Base-by-base conservation (phyloP, 2,329 filamentous ascomycete genomes). In the Calonectria honghensis region DNA sequence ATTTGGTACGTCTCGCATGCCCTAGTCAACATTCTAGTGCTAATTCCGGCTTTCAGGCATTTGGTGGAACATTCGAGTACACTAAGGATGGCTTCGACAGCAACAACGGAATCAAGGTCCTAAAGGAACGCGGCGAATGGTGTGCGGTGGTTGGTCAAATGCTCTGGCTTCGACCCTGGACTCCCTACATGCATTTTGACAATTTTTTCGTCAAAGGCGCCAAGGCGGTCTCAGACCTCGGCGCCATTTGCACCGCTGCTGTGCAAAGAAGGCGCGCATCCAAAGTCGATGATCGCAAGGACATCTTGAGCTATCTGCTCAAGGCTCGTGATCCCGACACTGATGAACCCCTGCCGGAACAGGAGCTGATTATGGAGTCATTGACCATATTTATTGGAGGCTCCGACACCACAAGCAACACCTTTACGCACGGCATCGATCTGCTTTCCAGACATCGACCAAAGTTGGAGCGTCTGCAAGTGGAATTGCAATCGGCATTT, bases 271-370 rank as follows among this genome's bases (percentile, higher is more conserved):
- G 54, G 54, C 54, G 54, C 9, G 54, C n/a, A 18, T 61, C 54
- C 11, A 61, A 61, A 27, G 35, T 61, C 2, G 54, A 61, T 39
- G 54, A 61, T 18, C 54, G 54, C 54, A 61, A 61, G 35, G 54
- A 61, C 6, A 39, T 61, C 11, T 6, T 61, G 35, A 61, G 54
- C 13, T 39, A 61, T 10, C 54, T 61, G n/a, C 54, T 61, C 32
- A 39, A 61, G n/a, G 54, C 54, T 61, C 54, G 54, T n/a, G 54
- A 61, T 18, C 54, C 54, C 16, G 54, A 61, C n/a, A 61, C 54
- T 4, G 32, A 39, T 27, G 18, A 61, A 10, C 54, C 54, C 2
- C 54, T 61, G 11, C 35, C 54, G 13, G 35, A 37, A 4, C 54
- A 61, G 20, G 54, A 61, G 10, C 35, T 61, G 1, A 61, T 61